phyloP scores from a whole-genome alignment of 345 rosid genomes.

The Salix koriyanagi region DNA sequence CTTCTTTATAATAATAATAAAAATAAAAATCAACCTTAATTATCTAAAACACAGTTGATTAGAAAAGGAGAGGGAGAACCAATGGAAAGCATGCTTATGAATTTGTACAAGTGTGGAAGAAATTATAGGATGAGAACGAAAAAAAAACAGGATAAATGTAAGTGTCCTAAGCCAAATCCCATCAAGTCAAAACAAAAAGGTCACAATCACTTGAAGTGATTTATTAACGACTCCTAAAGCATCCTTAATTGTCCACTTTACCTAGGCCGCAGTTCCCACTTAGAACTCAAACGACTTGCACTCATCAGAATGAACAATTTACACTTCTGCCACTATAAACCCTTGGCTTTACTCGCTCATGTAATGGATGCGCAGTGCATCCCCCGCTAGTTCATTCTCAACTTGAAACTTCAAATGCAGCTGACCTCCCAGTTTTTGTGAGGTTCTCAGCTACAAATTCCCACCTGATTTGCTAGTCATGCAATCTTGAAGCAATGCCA shows the following conservation, averaged over 20 bases:
- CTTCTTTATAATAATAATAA: too few relatives aligned
- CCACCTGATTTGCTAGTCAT: neutral
- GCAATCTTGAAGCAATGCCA: neutral
- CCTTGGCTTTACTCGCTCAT: neutral
- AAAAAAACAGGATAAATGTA: neutral
- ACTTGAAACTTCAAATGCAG: neutral
- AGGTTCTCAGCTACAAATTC: neutral
- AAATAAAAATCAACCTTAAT: too few relatives aligned
- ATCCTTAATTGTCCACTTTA: neutral
- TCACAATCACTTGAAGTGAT: neutral
- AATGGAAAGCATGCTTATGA: neutral
- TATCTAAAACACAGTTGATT: too few relatives aligned
- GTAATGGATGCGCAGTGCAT: neutral
- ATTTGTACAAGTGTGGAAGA: neutral
- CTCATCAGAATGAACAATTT: neutral
- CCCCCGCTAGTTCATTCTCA: neutral
- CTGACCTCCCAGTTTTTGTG: neutral
- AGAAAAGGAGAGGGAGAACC: neutral
- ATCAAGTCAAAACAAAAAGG: neutral
- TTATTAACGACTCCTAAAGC: neutral
- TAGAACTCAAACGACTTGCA: neutral
- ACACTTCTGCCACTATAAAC: neutral
- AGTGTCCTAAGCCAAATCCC: neutral
- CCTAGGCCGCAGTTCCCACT: neutral
- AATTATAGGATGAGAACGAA: neutral